A percentile compares a stretch with the other conserved stretches of the same genome.
These are phyloP conservation scores for Xylaria nigripes DNA, from an alignment of 495 filamentous ascomycete genomes.

Conservation along the genomic window DNA sequence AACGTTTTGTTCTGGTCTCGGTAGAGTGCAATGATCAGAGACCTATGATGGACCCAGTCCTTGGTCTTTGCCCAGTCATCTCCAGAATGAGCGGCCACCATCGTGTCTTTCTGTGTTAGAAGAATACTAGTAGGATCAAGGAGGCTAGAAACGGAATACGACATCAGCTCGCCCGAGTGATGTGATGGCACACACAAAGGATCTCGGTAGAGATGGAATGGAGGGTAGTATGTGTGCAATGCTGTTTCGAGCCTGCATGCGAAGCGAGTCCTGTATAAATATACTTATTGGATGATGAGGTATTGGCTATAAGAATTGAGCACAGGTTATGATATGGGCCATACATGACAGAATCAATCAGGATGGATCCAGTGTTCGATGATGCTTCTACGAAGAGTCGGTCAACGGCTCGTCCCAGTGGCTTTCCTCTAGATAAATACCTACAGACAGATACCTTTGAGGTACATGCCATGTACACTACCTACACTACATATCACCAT, in stretches of 20 bases:
- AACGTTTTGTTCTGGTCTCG: constrained; percentile 34
- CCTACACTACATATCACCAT: not conserved
- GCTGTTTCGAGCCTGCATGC: not conserved
- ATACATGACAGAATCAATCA: not conserved
- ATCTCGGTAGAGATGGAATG: not conserved
- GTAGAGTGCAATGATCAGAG: constrained; percentile 25
- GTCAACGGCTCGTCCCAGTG: not conserved
- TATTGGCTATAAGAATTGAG: not conserved
- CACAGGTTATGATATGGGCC: not conserved
- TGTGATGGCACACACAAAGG: not conserved
- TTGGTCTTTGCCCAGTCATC: constrained; percentile 22
- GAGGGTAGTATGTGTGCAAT: constrained; percentile 4
- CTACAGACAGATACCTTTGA: not conserved
- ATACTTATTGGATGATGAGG: not conserved
- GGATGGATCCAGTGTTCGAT: not conserved
- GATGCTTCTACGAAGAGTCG: not conserved
- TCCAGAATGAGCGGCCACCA: constrained; percentile 9
- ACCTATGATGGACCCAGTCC: constrained; percentile 19
- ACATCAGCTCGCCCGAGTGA: not conserved
- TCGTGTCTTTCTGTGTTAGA: constrained; percentile 9
- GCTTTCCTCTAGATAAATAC: too few relatives aligned
- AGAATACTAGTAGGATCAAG: not conserved
- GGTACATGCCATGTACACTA: not conserved
- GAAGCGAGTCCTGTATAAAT: not conserved
- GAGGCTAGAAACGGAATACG: not conserved